Evolutionary conservation across 345 rosid species (phyloP), one percentile per base, ranked within the genome.

Genomic region (Aquilaria sinensis): DNA sequence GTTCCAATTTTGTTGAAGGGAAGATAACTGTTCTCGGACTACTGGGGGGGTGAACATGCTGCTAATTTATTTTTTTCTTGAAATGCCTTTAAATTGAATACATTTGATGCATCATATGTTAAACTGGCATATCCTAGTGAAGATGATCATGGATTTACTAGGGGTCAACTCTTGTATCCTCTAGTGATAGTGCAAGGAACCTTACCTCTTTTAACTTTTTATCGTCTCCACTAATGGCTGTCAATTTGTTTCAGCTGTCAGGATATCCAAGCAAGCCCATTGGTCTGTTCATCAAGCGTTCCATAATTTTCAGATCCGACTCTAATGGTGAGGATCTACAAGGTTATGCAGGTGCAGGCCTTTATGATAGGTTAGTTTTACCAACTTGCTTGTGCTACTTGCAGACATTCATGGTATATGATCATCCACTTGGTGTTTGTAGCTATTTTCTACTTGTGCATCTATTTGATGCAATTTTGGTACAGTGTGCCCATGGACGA

Each of bases 301-400:
- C 99, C 23, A 83, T 94, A 65, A 94, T 94, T 67, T 88, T 90
- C 72, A 80, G 99, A 51, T 94, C 99, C 9, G 99, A 94, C 75
- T 94, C 99, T 16, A 94, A 94, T 15, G 99, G 99, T 58, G 99
- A 94, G 80, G 99, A 94, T 77, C 84, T 94, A 0, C 97, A 90
- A 80, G 99, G 99, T 47, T 94, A 94, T 79, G 99, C 99, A 48
- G 99, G 99, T 73, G 99, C 99, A 52, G 99, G 99, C 41, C 97
- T 94, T 71, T 94, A 94, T 48, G 99, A 94, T 71, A 94, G 99
- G 99, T 94, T 86, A 79, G 51, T 16, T 51, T 49, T 33, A 46
- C 43, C 43, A 37, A 37, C 8, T 37, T 9, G 5, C 43, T 37
- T 37, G 8, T 37, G 7, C 8, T 37, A 37, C 43, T 9, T 23